These are phyloP conservation scores for Aspergillus quadrilineatus DNA, from an alignment of 2,329 filamentous ascomycete species.

Conservation along the genomic window DNA sequence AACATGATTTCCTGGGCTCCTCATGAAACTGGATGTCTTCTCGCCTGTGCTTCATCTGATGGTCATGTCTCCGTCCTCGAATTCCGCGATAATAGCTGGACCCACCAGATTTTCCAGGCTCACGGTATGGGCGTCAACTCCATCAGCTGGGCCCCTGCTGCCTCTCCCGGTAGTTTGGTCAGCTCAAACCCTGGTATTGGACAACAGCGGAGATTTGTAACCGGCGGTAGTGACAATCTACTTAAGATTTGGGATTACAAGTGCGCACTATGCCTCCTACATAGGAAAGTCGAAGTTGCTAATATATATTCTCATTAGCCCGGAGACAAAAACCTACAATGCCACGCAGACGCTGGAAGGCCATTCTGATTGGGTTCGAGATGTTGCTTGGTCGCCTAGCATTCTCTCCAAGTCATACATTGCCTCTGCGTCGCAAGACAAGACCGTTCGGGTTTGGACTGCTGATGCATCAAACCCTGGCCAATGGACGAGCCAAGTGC, in stretches of 20 bases:
- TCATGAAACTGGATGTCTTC: constrained; percentile 88
- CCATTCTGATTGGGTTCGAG: constrained; percentile 94
- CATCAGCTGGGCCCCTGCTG: constrained; percentile 90
- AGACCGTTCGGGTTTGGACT: constrained; percentile 97
- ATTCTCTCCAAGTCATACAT: constrained; percentile 96
- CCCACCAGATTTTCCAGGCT: constrained; percentile 83
- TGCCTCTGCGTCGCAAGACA: constrained; percentile 90
- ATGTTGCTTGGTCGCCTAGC: constrained; percentile 95
- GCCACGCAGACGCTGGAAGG: constrained; percentile 63
- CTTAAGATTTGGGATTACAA: constrained; percentile 93
- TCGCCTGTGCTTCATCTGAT: constrained; percentile 92
- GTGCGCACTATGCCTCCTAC: constrained; percentile 28
- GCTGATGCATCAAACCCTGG: constrained; percentile 64
- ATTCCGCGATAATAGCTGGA: constrained; percentile 94
- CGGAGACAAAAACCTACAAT: constrained; percentile 54
- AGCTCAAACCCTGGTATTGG: constrained; percentile 65
- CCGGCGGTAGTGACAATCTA: constrained; percentile 88
- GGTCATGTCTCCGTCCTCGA: constrained; percentile 92
- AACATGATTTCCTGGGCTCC: constrained; percentile 98
- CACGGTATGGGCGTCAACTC: constrained; percentile 94
- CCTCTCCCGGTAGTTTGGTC: constrained; percentile 78
- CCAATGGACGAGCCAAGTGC: constrained; percentile 80
- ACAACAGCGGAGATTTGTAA: constrained; percentile 80
- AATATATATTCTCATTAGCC: constrained; percentile 31
- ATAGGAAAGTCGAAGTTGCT: not conserved